A percentile compares a stretch with the other conserved stretches of the same genome.
Conservation (phyloP, 2,329 filamentous ascomycete genomes). For the Teratosphaeria epicoccoides region DNA sequence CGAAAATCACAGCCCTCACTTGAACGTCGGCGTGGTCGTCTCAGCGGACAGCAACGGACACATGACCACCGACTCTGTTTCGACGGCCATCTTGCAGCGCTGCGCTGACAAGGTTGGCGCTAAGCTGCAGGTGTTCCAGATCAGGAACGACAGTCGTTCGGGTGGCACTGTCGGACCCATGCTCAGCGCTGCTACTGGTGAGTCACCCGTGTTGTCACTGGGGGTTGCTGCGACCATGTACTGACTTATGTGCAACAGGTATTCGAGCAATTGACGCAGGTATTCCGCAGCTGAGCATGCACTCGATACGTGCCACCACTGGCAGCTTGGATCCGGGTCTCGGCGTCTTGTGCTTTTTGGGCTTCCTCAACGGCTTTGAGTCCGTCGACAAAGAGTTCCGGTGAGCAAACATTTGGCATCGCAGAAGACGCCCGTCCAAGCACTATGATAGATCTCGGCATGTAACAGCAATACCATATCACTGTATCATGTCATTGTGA, state of each 20-base stretch:
- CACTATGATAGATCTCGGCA: too few relatives aligned
- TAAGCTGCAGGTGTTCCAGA: constrained; percentile 80
- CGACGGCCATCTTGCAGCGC: constrained; percentile 66
- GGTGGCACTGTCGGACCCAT: constrained; percentile 95
- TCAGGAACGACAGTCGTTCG: constrained; percentile 78
- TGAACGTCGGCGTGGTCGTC: constrained; percentile 79
- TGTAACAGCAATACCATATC: not conserved
- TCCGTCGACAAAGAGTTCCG: constrained; percentile 72
- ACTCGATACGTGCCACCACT: constrained; percentile 80
- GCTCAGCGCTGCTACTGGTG: constrained; percentile 58
- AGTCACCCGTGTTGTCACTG: not conserved
- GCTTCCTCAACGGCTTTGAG: constrained; percentile 79
- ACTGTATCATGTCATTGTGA: not conserved
- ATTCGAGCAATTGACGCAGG: constrained; percentile 78
- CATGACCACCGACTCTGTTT: constrained; percentile 89
- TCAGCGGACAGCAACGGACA: constrained; percentile 80
- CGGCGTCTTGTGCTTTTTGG: constrained; percentile 79
- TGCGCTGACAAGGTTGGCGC: constrained; percentile 64
- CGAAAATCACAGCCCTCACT: constrained; percentile 69
- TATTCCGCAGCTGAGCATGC: constrained; percentile 88
- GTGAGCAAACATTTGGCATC: too few relatives aligned
- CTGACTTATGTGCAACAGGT: constrained; percentile 35
- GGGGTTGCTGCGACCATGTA: not conserved
- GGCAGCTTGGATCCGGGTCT: constrained; percentile 77
- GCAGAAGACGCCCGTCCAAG: not conserved